Percentiles rank a stretch among this genome's conserved stretches.
phyloP scores from a whole-genome alignment of 345 rosid genomes.

The Mercurialis annua region DNA sequence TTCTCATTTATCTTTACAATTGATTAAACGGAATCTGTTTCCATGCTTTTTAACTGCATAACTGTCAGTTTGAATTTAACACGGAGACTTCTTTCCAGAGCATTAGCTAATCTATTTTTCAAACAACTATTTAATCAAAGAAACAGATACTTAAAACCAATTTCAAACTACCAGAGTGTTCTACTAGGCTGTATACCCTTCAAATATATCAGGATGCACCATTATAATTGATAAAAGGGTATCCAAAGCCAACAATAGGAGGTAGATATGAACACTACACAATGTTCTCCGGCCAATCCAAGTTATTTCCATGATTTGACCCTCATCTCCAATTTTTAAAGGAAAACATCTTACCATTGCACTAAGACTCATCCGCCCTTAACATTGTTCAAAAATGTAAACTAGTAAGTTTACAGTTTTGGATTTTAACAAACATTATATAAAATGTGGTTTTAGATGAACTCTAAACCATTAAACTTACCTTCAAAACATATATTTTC shows the following conservation, averaged over 20 bases:
- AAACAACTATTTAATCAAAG: background rate
- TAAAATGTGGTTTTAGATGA: background rate
- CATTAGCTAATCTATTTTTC: background rate
- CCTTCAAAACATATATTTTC: constrained; percentile 99
- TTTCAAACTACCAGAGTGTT: background rate
- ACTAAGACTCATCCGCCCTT: background rate
- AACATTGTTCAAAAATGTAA: background rate
- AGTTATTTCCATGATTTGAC: background rate
- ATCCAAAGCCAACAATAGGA: background rate
- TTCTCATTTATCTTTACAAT: too few relatives aligned
- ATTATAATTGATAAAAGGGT: background rate
- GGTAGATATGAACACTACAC: background rate
- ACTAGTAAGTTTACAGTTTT: background rate
- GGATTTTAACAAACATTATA: too few relatives aligned
- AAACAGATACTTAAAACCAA: background rate
- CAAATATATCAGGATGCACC: background rate
- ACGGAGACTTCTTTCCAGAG: background rate
- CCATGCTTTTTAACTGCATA: too few relatives aligned
- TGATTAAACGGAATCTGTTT: too few relatives aligned
- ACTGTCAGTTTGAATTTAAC: too few relatives aligned
- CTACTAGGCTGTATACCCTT: background rate
- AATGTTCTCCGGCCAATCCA: background rate
- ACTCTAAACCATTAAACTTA: constrained; percentile 13
- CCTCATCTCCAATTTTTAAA: background rate
- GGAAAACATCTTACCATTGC: background rate